Conservation (phyloP, 257 asterid genomes). For the Nicotiana otophora region DNA sequence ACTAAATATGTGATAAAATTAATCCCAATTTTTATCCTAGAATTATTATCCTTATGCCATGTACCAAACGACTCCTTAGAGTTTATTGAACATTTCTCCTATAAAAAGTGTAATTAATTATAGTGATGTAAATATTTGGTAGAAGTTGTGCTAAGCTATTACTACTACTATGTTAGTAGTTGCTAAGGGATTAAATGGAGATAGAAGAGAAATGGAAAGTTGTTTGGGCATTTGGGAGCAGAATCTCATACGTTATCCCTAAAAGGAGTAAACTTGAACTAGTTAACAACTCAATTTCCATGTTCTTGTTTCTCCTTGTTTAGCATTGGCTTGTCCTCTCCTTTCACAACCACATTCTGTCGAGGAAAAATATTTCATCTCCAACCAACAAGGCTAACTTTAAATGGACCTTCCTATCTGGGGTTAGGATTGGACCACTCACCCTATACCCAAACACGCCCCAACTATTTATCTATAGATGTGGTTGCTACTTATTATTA, state of each 20-base stretch:
- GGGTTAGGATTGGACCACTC: neutral
- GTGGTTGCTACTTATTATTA: neutral
- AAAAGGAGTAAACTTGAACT: neutral
- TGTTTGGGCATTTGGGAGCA: slow-evolving; percentile 1
- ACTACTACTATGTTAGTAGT: neutral
- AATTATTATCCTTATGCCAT: no score
- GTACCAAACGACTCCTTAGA: no score
- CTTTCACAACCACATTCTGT: slow-evolving; percentile 35
- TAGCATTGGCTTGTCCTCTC: slow-evolving; percentile 19
- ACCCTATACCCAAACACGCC: neutral
- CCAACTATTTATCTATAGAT: neutral
- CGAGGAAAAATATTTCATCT: slow-evolving; percentile 20
- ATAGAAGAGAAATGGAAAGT: no score
- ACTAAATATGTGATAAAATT: no score
- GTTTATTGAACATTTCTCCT: neutral
- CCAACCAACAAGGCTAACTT: slow-evolving; percentile 42
- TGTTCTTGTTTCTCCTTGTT: slow-evolving; percentile 6
- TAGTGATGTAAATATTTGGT: neutral
- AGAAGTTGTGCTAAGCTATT: no score
- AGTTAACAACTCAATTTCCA: neutral
- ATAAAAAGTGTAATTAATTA: neutral
- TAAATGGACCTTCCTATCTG: slow-evolving; percentile 22
- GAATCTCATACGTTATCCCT: neutral
- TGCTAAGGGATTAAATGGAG: neutral
- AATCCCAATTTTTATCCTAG: no score